Evolutionary conservation across 106 monocot genomes (phyloP).

Genomic region (Dendrobium chrysotoxum): DNA sequence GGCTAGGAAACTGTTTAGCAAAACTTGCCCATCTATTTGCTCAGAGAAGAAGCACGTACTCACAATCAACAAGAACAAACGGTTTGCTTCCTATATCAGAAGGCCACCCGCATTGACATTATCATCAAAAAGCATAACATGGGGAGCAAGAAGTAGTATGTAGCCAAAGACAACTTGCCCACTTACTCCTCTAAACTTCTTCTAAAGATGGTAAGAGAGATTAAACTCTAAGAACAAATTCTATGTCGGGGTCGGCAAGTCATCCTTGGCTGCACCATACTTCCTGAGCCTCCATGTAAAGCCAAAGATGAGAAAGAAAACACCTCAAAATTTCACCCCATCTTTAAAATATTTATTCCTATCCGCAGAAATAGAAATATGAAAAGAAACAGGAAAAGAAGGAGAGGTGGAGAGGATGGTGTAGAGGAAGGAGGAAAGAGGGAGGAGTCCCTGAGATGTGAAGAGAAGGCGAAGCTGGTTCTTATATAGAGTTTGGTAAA

Average conservation of each 20-base stretch:
- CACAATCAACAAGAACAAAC: background rate
- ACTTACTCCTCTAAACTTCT: constrained; percentile 15
- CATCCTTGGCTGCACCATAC: constrained; percentile 82
- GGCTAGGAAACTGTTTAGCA: too few relatives aligned
- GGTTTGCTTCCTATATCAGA: background rate
- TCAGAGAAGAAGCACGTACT: background rate
- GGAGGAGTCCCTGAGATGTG: background rate
- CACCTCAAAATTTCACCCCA: background rate
- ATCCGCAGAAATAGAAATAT: background rate
- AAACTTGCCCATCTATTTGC: background rate
- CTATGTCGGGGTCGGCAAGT: constrained; percentile 45
- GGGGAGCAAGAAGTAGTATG: constrained; percentile 45
- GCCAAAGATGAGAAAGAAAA: constrained; percentile 23
- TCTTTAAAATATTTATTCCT: background rate
- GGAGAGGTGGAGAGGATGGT: background rate
- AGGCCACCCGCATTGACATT: background rate
- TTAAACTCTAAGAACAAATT: background rate
- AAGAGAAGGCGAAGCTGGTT: background rate
- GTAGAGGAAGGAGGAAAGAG: background rate
- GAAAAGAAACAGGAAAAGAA: background rate
- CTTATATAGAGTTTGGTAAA: constrained; percentile 9
- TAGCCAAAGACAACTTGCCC: constrained; percentile 85
- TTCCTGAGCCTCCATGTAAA: constrained; percentile 50
- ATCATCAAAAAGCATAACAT: constrained; percentile 40
- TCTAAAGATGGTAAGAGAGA: background rate